These are phyloP conservation scores for Chaetomium strumarium DNA, from an alignment of 2,329 filamentous ascomycete genomes.

Conservation along the genomic window DNA sequence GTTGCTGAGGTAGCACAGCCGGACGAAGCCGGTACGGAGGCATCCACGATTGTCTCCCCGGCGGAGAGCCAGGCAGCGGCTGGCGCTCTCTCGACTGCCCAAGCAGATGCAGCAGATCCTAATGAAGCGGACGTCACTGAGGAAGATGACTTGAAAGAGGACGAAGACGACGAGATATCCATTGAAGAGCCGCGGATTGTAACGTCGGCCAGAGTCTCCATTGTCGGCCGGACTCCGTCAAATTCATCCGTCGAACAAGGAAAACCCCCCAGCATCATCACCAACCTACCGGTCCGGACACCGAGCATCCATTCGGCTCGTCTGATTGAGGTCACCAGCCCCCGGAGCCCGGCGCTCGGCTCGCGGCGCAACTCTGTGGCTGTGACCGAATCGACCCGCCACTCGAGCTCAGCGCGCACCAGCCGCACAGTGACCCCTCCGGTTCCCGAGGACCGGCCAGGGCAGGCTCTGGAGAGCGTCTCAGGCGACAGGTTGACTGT, in stretches of 20 bases:
- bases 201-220: slow-evolving; percentile 51
- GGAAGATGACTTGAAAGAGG: slow-evolving; percentile 26
- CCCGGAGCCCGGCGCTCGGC: slow-evolving; percentile 42
- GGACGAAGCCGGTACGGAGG: background rate
- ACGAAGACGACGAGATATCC: slow-evolving; percentile 45
- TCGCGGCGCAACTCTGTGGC: slow-evolving; percentile 47
- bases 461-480: slow-evolving; percentile 14
- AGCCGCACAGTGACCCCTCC: slow-evolving; percentile 38
- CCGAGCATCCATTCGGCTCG: slow-evolving; percentile 51
- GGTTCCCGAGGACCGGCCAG: slow-evolving; percentile 35
- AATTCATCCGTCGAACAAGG: slow-evolving; percentile 44
- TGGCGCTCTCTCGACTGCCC: background rate
- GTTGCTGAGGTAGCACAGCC: background rate
- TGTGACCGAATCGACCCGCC: slow-evolving; percentile 34
- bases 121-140: background rate
- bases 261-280: slow-evolving; percentile 34
- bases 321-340: slow-evolving; percentile 51
- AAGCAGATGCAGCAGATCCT: background rate
- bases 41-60: background rate
- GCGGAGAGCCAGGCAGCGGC: background rate
- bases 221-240: slow-evolving; percentile 45
- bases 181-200: slow-evolving; percentile 55
- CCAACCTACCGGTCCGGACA: slow-evolving; percentile 36
- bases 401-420: slow-evolving; percentile 36
- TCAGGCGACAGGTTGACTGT: slow-evolving; percentile 13